Base-by-base conservation (phyloP, 352 stramenopile species). In the Globisporangium heterothallicum region DNA sequence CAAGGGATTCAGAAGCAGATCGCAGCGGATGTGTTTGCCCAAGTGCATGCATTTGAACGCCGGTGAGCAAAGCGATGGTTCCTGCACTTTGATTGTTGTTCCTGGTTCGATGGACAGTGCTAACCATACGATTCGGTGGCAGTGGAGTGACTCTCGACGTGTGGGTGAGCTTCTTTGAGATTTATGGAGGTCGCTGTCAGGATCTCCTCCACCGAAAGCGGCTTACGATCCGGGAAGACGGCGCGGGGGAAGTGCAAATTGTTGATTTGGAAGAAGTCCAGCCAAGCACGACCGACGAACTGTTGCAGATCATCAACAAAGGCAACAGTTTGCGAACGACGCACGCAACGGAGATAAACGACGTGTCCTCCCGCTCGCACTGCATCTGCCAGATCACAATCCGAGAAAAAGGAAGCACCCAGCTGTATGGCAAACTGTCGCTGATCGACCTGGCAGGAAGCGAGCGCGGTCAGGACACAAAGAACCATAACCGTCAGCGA, bases 401-500 rank as follows among this genome's bases (percentile, higher is more conserved):
- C 34, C 72, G 85, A 14, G 77, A 92, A 24, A 73, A 61, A 48
- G 58, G 47, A 34, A 71, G 66, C 7, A 55, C 71, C 9, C 56
- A 58, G 19, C 52, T 92, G 1, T 78, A 89, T 43, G 83, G 95
- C 40, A 97, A 97, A 43, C 64, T 98, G 4, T 98, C 88, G 25
- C 89, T 99, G 27, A 98, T 98, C 52, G 96, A 99, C 69, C 69
- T 99, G 0, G 95, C 96, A 4, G 96, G 96, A 13, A 98, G 88
- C 57, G 96, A 99, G 60, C 80, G 96, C 36, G 96, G 94, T 10
- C 87, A 95, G 56, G 96, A 99, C 66, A 98, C 94, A 7, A 93
- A 88, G 48, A 97, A 96, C 54, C 82, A 94, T 54, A 96, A 95
- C 54, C 74, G 84, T 7, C 87, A 96, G 44, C 96, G 92, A 12